These are phyloP conservation scores for Rhizodiscina lignyota DNA, from an alignment of 495 filamentous ascomycete species.

Conservation along the genomic window DNA sequence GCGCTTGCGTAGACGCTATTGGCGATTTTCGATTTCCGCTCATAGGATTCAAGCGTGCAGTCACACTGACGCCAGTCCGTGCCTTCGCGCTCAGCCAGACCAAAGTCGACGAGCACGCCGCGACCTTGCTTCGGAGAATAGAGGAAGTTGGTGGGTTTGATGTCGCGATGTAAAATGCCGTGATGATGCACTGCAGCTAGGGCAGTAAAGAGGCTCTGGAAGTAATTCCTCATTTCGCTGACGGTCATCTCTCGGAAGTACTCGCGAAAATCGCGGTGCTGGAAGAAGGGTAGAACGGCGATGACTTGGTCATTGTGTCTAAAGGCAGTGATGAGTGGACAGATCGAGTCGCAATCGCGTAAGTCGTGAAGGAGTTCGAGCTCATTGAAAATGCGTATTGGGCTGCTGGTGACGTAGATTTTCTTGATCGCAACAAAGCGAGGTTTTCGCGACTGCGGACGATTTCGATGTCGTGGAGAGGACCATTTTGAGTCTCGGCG, in stretches of 20 bases:
- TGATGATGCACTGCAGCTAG: slow-evolving; percentile 66
- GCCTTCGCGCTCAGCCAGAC: slow-evolving; percentile 72
- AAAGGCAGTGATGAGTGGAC: slow-evolving; percentile 92
- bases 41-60: slow-evolving; percentile 36
- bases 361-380: slow-evolving; percentile 91
- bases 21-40: slow-evolving; percentile 18
- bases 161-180: slow-evolving; percentile 84
- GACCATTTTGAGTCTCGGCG: slow-evolving; percentile 44
- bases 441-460: slow-evolving; percentile 16
- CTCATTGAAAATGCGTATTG: slow-evolving; percentile 86
- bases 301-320: slow-evolving; percentile 87
- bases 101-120: slow-evolving; percentile 92
- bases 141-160: slow-evolving; percentile 99
- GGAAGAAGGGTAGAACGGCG: slow-evolving; percentile 86
- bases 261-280: slow-evolving; percentile 86
- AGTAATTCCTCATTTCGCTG: slow-evolving; percentile 72
- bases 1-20: slow-evolving; percentile 18
- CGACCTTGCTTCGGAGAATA: slow-evolving; percentile 69
- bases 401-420: slow-evolving; percentile 95
- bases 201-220: slow-evolving; percentile 74
- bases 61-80: slow-evolving; percentile 54
- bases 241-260: slow-evolving; percentile 83
- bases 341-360: slow-evolving; percentile 63
- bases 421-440: slow-evolving; percentile 95
- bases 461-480: slow-evolving; percentile 34